phyloP scores from a whole-genome alignment of 1,284 basidiomycete genomes.

The Apiotrichum sp. region DNA sequence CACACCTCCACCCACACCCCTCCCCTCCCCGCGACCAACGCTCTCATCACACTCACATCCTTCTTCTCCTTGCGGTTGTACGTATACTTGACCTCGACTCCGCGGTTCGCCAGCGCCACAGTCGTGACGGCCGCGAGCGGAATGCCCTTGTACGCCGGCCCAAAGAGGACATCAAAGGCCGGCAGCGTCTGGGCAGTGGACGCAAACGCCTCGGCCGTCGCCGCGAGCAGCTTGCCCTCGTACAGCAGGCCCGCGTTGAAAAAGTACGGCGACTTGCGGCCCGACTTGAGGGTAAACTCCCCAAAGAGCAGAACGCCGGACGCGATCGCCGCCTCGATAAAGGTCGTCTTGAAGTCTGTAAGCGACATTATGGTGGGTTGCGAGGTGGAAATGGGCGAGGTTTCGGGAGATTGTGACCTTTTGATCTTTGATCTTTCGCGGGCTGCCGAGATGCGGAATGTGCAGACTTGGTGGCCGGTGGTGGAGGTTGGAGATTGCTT shows the following conservation, averaged over 20 bases:
- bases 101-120: constrained; percentile 55
- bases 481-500: too few relatives aligned
- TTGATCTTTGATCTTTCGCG: too few relatives aligned
- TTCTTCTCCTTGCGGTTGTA: constrained; percentile 97
- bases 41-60: constrained; percentile 49
- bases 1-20: not conserved
- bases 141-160: constrained; percentile 98
- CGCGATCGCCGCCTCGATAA: constrained; percentile 47
- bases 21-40: not conserved
- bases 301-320: constrained; percentile 70
- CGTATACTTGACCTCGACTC: constrained; percentile 49
- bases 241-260: constrained; percentile 90
- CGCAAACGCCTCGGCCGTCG: constrained; percentile 82
- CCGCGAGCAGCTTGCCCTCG: constrained; percentile 71
- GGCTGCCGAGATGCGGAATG: too few relatives aligned
- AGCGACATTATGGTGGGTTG: constrained; percentile 6
- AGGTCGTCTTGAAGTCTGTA: constrained; percentile 35
- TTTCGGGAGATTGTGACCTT: too few relatives aligned
- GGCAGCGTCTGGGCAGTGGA: constrained; percentile 53
- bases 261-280: constrained; percentile 85
- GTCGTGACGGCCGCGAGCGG: constrained; percentile 84
- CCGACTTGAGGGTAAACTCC: constrained; percentile 86
- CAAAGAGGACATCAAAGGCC: constrained; percentile 84
- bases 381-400: too few relatives aligned
- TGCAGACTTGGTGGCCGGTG: too few relatives aligned